Conservation (phyloP, 139 green algal species). For the Closterium sp. region DNA sequence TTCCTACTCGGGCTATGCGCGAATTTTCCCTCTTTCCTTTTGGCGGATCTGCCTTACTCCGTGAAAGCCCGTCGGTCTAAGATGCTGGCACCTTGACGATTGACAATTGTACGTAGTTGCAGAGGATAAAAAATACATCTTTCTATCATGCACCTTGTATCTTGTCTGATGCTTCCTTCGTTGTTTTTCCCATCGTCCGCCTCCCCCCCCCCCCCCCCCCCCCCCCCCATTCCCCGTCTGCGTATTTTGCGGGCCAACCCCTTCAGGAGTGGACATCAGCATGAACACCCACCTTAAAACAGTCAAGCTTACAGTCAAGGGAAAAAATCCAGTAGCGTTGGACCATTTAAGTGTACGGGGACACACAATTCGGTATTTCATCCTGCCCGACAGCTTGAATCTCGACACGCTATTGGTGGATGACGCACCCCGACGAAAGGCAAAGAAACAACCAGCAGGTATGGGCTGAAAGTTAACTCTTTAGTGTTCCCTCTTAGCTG, state of each 20-base stretch:
- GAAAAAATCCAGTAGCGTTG: constrained; percentile 81
- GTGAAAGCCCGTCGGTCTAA: background rate
- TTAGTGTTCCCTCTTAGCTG: too few relatives aligned
- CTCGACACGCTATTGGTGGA: constrained; percentile 97
- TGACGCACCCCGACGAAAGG: constrained; percentile 85
- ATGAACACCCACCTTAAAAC: constrained; percentile 99
- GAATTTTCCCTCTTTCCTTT: background rate
- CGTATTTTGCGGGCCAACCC: background rate
- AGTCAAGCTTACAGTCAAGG: constrained; percentile 93
- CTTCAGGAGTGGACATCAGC: constrained; percentile 88
- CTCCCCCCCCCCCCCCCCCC: background rate
- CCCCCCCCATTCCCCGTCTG: background rate
- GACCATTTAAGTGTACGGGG: constrained; percentile 87
- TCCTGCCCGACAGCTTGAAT: constrained; percentile 96
- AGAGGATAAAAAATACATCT: background rate
- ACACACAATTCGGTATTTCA: constrained; percentile 92
- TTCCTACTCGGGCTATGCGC: background rate
- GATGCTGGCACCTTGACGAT: background rate
- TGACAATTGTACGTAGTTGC: background rate
- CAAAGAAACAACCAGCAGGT: constrained; percentile 61
- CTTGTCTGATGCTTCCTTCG: background rate
- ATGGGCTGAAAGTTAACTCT: too few relatives aligned
- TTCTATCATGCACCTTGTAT: background rate
- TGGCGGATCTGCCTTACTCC: background rate
- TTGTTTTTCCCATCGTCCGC: background rate